Evolutionary conservation across 352 stramenopile species (phyloP), one percentile per base, ranked within the genome.

Genomic region (Chrysophaeum taylorii): DNA sequence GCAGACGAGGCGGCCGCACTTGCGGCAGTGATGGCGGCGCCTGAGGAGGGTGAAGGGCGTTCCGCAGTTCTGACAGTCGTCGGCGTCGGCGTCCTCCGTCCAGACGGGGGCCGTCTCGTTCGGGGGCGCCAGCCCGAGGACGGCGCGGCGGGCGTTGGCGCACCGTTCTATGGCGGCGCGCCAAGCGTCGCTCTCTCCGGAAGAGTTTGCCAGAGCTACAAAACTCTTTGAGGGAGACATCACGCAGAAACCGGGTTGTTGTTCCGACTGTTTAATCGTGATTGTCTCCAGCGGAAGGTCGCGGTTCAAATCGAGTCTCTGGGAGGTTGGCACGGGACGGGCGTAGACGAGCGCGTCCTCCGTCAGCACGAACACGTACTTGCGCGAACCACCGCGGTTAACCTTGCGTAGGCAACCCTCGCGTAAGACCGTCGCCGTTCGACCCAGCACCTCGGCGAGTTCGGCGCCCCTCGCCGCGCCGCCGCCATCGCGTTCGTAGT

Each of bases 1-100:
- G 70, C 86, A 92, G 0, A 91, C 85, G 0, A 87, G 88, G 38
- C 85, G 75, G 4, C 86, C 86, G 64, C 86, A 92, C 70, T 85
- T 87, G 41, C 86, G 75, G 72, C 86, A 92, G 69, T 92, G 86
- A 72, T 92, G 86, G 31, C 85, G 82, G 27, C 81, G 81, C 70
- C 80, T 79, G 27, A 93, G 83, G 70, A 91, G 85, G 1, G 82
- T 81, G 60, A 93, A 93, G 68, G 84, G 86, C 23, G 70, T 75
- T 15, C 80, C 72, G 75, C 87, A 93, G 33, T 87, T 70, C 43
- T 84, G 68, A 73, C 87, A 93, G 35, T 70, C 74, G 42, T 79
- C 79, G 18, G 70, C 75, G 12, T 87, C 73, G n/a, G 83, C 84
- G 84, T 89, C 91, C 7, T 71, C 72, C 29, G 63, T 68, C 69